Evolutionary conservation across 2,329 filamentous ascomycete species (phyloP), one percentile per base, ranked within the genome.

Genomic region (Grosmannia penicillata): DNA sequence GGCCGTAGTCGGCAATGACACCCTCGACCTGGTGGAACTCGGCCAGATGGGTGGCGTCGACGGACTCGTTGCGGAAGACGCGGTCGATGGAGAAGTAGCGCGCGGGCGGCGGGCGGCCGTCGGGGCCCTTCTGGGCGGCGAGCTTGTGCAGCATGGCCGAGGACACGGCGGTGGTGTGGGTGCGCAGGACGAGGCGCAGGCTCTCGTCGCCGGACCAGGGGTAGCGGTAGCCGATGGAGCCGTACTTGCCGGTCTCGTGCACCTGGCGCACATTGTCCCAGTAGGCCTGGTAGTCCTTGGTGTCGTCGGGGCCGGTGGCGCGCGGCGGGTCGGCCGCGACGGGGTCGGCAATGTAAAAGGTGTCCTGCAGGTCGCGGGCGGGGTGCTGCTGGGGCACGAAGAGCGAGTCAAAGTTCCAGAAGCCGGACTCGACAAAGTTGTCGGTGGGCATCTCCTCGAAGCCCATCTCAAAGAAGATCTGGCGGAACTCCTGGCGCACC

Each of bases 21-120:
- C 91, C 91, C 62, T 98, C 91, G 25, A 96, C 84, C 57, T 98
- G 91, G 63, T 98, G 91, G 70, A 98, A 98, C 60, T 98, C 91
- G 28, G 86, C 87, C 53, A 98, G 62, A 67, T 98, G 91, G 8
- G 91, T 98, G 13, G 87, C 87, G 54, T 98, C 91, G 42, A 98
- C 87, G 3, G 85, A 85, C 62, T 98, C 91, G 60, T 98, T 98
- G 48, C 85, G 77, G 78, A 98, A 98, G 44, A 98, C 91, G 39
- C 91, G 78, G 61, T 98, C 91, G 56, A 98, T 98, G 45, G 85
- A 94, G 68, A 98, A 98, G 67, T 94, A 96, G 45, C 87, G 78
- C n/a, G 85, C 86, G 26, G 75, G 70, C 14, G 70, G 72, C 33
- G 71, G 69, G 37, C 66, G 63, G 33, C 74, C 73, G 50, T 77